These are phyloP conservation scores for Colletotrichum costaricense DNA, from an alignment of 2,329 filamentous ascomycete species.

Conservation along the genomic window DNA sequence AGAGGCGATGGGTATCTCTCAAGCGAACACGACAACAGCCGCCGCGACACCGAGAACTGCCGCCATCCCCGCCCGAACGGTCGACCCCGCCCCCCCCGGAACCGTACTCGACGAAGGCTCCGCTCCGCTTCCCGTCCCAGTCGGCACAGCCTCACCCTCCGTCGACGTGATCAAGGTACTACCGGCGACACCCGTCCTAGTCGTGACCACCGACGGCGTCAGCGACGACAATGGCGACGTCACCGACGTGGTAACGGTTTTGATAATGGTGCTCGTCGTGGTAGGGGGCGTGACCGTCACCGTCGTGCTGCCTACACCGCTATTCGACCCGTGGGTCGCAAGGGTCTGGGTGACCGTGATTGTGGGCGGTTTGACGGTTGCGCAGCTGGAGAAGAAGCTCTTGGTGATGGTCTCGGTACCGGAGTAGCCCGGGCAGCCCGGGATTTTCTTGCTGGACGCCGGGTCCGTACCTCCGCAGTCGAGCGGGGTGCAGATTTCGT, in stretches of 20 bases:
- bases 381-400: conserved; percentile 11
- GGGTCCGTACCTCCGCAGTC: conserved; percentile 74
- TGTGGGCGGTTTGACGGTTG: not conserved
- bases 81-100: conserved; percentile 21
- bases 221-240: too few species aligned
- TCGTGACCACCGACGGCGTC: not conserved
- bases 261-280: not conserved
- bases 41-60: conserved; percentile 9
- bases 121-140: not conserved
- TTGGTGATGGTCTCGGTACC: conserved; percentile 55
- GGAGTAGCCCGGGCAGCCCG: conserved; percentile 67
- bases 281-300: not conserved
- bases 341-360: not conserved
- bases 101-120: not conserved
- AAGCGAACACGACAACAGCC: not conserved
- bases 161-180: not conserved
- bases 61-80: conserved; percentile 18
- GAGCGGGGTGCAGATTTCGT: conserved; percentile 71
- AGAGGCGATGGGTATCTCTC: not conserved
- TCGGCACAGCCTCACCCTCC: not conserved
- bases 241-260: not conserved
- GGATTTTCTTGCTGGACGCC: conserved; percentile 70
- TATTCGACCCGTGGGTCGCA: not conserved
- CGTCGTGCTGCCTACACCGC: not conserved
- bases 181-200: not conserved